Percentiles rank a stretch among this genome's conserved stretches.
These are phyloP conservation scores for Sarocladium oryzae DNA, from an alignment of 2,329 filamentous ascomycete species.

Conservation along the genomic window DNA sequence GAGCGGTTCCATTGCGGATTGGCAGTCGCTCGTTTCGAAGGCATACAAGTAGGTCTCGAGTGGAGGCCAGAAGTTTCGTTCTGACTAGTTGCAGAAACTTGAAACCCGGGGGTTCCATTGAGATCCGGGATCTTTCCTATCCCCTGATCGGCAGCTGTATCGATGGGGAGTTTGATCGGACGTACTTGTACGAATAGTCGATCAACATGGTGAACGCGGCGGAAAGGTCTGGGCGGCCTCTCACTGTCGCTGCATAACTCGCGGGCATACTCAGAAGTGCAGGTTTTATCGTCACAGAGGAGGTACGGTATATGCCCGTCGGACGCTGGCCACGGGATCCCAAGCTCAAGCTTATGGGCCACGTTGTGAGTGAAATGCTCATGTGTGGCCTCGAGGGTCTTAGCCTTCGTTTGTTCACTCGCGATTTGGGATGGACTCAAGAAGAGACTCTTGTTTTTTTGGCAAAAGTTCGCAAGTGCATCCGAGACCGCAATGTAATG, in stretches of 20 bases:
- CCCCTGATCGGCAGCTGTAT: conserved; percentile 8
- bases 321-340: conserved; percentile 43
- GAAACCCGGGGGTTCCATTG: conserved; percentile 17
- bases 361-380: conserved; percentile 18
- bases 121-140: conserved; percentile 16
- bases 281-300: conserved; percentile 43
- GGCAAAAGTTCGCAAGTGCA: conserved; percentile 17
- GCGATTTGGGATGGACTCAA: conserved; percentile 18
- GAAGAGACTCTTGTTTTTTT: conserved; percentile 20
- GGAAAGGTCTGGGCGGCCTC: conserved; percentile 20
- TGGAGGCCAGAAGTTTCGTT: background rate
- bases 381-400: conserved; percentile 20
- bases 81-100: conserved; percentile 9
- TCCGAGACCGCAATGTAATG: conserved; percentile 13
- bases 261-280: conserved; percentile 33
- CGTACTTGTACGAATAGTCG: conserved; percentile 18
- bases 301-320: conserved; percentile 39
- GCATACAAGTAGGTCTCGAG: conserved; percentile 14
- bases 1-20: conserved; percentile 15
- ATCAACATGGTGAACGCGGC: conserved; percentile 22
- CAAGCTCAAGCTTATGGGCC: conserved; percentile 42
- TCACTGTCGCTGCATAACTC: conserved; percentile 16
- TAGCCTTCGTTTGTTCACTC: conserved; percentile 22
- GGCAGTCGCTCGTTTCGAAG: conserved; percentile 15
- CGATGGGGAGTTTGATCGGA: background rate